A percentile compares a stretch with the other conserved stretches of the same genome.
These are phyloP conservation scores for Annulohypoxylon maeteangense DNA, from an alignment of 495 filamentous ascomycete species.

Conservation along the genomic window DNA sequence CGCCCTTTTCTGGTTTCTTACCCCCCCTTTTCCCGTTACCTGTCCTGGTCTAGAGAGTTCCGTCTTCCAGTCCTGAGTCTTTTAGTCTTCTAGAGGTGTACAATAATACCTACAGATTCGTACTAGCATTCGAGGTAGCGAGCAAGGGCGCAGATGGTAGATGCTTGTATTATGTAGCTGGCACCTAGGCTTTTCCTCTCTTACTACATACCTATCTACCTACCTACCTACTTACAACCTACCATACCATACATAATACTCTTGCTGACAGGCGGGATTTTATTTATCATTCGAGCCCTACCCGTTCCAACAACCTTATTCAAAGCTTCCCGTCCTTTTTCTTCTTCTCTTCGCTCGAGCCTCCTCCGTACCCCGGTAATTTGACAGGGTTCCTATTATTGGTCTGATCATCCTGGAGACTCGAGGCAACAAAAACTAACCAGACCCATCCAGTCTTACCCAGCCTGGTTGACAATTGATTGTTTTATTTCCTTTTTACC, in stretches of 20 bases:
- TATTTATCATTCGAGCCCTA: slow-evolving; percentile 44
- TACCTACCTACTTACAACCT: background rate
- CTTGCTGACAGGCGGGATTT: slow-evolving; percentile 38
- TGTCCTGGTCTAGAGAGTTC: slow-evolving; percentile 20
- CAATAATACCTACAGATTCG: slow-evolving; percentile 15
- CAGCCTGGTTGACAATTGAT: slow-evolving; percentile 18
- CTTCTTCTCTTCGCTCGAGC: slow-evolving; percentile 38
- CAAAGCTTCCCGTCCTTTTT: slow-evolving; percentile 20
- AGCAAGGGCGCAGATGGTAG: slow-evolving; percentile 27
- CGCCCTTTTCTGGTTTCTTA: slow-evolving; percentile 25
- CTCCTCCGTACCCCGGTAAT: slow-evolving; percentile 25
- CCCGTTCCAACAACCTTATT: slow-evolving; percentile 25
- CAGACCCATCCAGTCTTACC: slow-evolving; percentile 15
- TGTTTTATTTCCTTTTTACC: slow-evolving; percentile 16
- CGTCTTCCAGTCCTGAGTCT: too few species aligned
- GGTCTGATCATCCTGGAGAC: slow-evolving; percentile 38
- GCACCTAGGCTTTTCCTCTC: background rate
- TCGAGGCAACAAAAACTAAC: slow-evolving; percentile 37
- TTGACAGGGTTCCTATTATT: slow-evolving; percentile 35
- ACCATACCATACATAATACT: slow-evolving; percentile 1
- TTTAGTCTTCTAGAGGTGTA: too few species aligned
- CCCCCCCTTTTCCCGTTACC: slow-evolving; percentile 26
- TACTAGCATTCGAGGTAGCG: background rate
- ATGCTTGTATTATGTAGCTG: background rate
- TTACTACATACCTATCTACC: background rate